Conservation (phyloP, 78 protist species). For the slime mould (Dictyostelium discoideum) region dicty_2.7 NC_007089.4:2236001-2236500, state of each 20-base stretch:
- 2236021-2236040: not conserved
- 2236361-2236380: too few relatives aligned
- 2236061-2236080: not conserved
- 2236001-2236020: not conserved
- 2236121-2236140: not conserved
- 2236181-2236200: not conserved
- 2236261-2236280: not conserved
- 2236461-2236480: too few relatives aligned
- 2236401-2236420: too few relatives aligned
- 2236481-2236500: too few relatives aligned
- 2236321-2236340: too few relatives aligned
- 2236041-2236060: not conserved
- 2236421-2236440: too few relatives aligned
- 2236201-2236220: not conserved
- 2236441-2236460: too few relatives aligned
- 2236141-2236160: not conserved
- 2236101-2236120: not conserved
- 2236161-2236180: not conserved
- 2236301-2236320: too few relatives aligned
- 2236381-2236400: too few relatives aligned
- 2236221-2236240: not conserved
- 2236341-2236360: too few relatives aligned
- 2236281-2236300: too few relatives aligned
- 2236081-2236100: not conserved
- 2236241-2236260: not conserved